phyloP scores from a whole-genome alignment of 192 early-diverging fungal genomes.

The Geosiphon pyriformis region DNA sequence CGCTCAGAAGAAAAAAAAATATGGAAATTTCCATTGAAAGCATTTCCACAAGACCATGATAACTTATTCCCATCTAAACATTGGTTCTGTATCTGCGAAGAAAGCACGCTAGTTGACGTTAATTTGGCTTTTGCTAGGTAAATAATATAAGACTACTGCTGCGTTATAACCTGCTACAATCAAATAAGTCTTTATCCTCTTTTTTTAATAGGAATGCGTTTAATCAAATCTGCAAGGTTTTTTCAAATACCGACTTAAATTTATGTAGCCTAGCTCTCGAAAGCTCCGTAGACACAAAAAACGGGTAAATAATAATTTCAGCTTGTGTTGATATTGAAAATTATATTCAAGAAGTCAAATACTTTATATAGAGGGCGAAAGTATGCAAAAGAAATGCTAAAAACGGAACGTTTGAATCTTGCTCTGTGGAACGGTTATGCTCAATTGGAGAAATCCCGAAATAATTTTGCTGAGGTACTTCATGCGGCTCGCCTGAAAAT shows the following conservation, averaged over 20 bases:
- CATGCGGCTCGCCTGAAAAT: no score
- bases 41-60: conserved; percentile 31
- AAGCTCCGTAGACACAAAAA: conserved; percentile 30
- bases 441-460: conserved; percentile 41
- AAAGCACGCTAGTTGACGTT: conserved; percentile 1
- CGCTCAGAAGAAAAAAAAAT: not conserved
- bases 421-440: conserved; percentile 53
- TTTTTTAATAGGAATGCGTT: conserved; percentile 38
- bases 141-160: not conserved
- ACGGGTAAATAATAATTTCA: conserved; percentile 16
- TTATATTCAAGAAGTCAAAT: not conserved
- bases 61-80: conserved; percentile 30
- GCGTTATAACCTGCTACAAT: not conserved
- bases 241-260: conserved; percentile 29
- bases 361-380: conserved; percentile 35
- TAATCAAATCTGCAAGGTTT: conserved; percentile 36
- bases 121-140: conserved; percentile 36
- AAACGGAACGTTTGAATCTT: conserved; percentile 38
- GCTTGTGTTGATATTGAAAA: not conserved
- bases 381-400: conserved; percentile 42
- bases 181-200: not conserved
- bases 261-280: conserved; percentile 43
- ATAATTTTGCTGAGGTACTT: conserved; percentile 41
- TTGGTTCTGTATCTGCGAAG: conserved; percentile 31
- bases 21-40: conserved; percentile 30